These are phyloP conservation scores for Tolypocladium guangdongense DNA, from an alignment of 2,329 filamentous ascomycete genomes.

Conservation along the genomic window DNA sequence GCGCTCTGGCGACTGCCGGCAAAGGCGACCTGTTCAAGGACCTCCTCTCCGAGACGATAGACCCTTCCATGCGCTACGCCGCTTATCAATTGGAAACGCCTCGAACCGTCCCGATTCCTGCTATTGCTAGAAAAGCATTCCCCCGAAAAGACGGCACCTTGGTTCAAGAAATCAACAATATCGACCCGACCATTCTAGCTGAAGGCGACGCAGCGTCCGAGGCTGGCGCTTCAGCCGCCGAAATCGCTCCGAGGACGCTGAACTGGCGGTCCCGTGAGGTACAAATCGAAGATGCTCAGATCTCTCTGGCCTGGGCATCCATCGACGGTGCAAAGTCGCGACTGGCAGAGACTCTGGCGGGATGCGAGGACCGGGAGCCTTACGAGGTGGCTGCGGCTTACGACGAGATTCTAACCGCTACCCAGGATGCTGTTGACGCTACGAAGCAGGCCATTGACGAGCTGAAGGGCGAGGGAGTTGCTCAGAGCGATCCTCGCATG, in stretches of 20 bases:
- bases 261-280: constrained; percentile 80
- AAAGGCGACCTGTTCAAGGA: constrained; percentile 74
- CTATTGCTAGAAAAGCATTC: constrained; percentile 71
- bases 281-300: constrained; percentile 83
- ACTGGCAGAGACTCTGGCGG: constrained; percentile 36
- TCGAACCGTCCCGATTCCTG: constrained; percentile 69
- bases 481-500: constrained; percentile 76
- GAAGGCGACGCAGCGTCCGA: constrained; percentile 38
- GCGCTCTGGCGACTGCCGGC: constrained; percentile 50
- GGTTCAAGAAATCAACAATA: constrained; percentile 54
- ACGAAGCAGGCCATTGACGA: constrained; percentile 92
- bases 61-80: constrained; percentile 88
- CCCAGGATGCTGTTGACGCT: constrained; percentile 88
- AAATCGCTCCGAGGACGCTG: constrained; percentile 60
- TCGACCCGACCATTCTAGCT: constrained; percentile 58
- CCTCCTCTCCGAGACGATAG: constrained; percentile 72
- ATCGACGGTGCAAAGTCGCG: constrained; percentile 45
- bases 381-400: constrained; percentile 76
- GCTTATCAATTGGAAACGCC: constrained; percentile 87
- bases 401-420: constrained; percentile 79
- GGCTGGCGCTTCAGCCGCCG: constrained; percentile 35
- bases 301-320: constrained; percentile 70
- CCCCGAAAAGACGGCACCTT: constrained; percentile 52
- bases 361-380: constrained; percentile 31
- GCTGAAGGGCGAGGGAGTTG: constrained; percentile 68